phyloP scores from a whole-genome alignment of 2,329 filamentous ascomycete genomes.

The Cordyceps cateniannulata region DNA sequence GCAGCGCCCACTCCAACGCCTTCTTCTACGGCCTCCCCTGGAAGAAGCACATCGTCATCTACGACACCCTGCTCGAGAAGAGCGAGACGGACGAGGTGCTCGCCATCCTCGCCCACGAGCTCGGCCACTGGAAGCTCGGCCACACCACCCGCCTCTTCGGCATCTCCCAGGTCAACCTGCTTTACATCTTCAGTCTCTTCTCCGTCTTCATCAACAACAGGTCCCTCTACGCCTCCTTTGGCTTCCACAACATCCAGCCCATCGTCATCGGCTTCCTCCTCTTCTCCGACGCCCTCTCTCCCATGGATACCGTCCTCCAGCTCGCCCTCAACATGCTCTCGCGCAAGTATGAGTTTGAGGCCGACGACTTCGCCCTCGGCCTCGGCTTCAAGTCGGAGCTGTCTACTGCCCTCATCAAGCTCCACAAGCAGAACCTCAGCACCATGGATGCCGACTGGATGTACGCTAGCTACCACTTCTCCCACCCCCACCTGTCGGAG shows the following conservation, averaged over 20 bases:
- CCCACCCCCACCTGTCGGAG: slow-evolving; percentile 92
- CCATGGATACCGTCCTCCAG: slow-evolving; percentile 92
- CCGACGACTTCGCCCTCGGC: slow-evolving; percentile 79
- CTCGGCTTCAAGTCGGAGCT: slow-evolving; percentile 82
- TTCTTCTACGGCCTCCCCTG: slow-evolving; percentile 97
- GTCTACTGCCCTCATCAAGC: slow-evolving; percentile 84
- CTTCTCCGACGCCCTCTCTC: slow-evolving; percentile 92
- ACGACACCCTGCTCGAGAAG: slow-evolving; percentile 96
- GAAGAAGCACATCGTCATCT: slow-evolving; percentile 99
- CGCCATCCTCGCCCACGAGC: slow-evolving; percentile 88
- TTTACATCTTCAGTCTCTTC: slow-evolving; percentile 96
- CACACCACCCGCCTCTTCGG: slow-evolving; percentile 89
- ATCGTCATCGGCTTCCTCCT: slow-evolving; percentile 97
- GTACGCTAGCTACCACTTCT: slow-evolving; percentile 98
- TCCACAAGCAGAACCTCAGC: slow-evolving; percentile 96
- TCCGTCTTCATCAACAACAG: slow-evolving; percentile 95
- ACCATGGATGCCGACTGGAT: slow-evolving; percentile 99
- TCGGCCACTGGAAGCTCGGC: slow-evolving; percentile 94
- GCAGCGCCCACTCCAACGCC: slow-evolving; percentile 80
- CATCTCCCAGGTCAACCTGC: slow-evolving; percentile 83
- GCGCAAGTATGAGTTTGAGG: slow-evolving; percentile 92
- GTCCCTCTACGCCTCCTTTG: slow-evolving; percentile 85
- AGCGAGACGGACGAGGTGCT: slow-evolving; percentile 87
- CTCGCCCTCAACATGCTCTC: slow-evolving; percentile 94
- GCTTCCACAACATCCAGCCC: slow-evolving; percentile 74